Base-by-base conservation (phyloP, 2,329 filamentous ascomycete genomes). In the Talaromyces sp. region DNA sequence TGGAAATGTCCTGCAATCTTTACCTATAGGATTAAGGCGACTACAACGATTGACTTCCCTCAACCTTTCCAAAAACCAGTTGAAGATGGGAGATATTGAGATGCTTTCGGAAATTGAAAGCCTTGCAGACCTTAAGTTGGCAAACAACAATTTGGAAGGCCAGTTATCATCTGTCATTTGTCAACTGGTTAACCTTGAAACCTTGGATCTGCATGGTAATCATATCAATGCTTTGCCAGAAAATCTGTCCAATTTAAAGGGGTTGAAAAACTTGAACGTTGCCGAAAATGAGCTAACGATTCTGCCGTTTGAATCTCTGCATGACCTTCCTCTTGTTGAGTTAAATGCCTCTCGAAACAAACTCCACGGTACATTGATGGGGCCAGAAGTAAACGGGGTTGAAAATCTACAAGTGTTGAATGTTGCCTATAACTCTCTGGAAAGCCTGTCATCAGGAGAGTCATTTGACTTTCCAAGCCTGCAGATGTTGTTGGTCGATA, bases 51-150 rank as follows among this genome's bases (percentile, higher is more conserved):
- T 99, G 58, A 92, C 90, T 1, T 88, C 85, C 3, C 79, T 99
- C 54, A 97, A 97, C 67, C 74, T 99, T 68, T 90, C 91, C 7
- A 88, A 90, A 58, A 97, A 97, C 68, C 86, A 87, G 59, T 83
- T 99, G 27, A 82, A 83, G 2, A 91, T 90, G 69, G 82, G 85
- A 56, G 84, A 85, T 53, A 79, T 97, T 5, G 85, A 91, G 24
- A 80, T 90, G 0, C 85, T 97, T 32, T 82, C 86, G 14, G 87
- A 94, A 68, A 87, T 97, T 58, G 75, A 77, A 0, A 83, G 84
- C 1, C 77, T 99, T 2, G 85, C 87, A 35, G 92, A 97, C 67
- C 79, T 99, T 14, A 93, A 88, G 69, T 80, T 99, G 8, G 88
- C 88, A 10, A 87, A 90, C 59, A 96, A 96, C 67, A 79, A 85